These are phyloP conservation scores for Zygosaccharomyces pseudorouxii DNA, from an alignment of 805 yeast species.

Conservation along the genomic window DNA sequence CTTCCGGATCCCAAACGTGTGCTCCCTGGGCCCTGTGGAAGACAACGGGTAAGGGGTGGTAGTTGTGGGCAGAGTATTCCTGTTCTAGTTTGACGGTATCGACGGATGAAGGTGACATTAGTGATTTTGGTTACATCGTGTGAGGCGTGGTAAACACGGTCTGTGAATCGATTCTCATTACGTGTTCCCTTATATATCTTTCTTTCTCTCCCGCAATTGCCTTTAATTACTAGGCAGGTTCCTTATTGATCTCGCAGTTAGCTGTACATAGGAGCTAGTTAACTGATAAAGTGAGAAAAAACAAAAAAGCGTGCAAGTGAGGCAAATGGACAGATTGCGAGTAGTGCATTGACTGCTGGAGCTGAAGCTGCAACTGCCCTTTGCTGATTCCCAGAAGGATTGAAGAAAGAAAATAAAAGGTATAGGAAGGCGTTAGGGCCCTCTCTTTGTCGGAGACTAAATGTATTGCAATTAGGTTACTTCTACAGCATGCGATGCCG, in stretches of 20 bases:
- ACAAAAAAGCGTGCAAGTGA: neutral
- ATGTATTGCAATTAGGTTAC: too few species aligned
- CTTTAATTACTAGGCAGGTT: slow-evolving; percentile 7
- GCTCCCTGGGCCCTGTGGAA: slow-evolving; percentile 85
- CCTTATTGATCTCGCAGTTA: slow-evolving; percentile 9
- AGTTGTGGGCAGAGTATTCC: slow-evolving; percentile 90
- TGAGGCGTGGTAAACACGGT: neutral
- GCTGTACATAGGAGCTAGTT: slow-evolving; percentile 9
- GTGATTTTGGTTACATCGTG: slow-evolving; percentile 24
- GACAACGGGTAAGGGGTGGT: slow-evolving; percentile 95
- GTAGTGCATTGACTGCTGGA: too few species aligned
- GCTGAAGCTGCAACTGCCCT: too few species aligned
- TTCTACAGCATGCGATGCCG: too few species aligned
- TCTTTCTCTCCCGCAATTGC: slow-evolving; percentile 9
- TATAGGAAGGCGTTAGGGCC: too few species aligned
- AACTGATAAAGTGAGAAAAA: neutral
- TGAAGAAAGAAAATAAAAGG: too few species aligned
- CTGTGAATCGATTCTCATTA: neutral
- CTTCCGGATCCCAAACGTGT: slow-evolving; percentile 97
- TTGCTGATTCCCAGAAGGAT: too few species aligned
- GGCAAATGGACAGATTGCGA: too few species aligned
- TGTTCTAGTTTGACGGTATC: slow-evolving; percentile 66
- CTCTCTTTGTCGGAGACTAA: too few species aligned
- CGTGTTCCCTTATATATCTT: slow-evolving; percentile 5
- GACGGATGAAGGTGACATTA: slow-evolving; percentile 50